phyloP scores from a whole-genome alignment of 108 stramenopile genomes.

The Stephanodiscus triporus region DNA sequence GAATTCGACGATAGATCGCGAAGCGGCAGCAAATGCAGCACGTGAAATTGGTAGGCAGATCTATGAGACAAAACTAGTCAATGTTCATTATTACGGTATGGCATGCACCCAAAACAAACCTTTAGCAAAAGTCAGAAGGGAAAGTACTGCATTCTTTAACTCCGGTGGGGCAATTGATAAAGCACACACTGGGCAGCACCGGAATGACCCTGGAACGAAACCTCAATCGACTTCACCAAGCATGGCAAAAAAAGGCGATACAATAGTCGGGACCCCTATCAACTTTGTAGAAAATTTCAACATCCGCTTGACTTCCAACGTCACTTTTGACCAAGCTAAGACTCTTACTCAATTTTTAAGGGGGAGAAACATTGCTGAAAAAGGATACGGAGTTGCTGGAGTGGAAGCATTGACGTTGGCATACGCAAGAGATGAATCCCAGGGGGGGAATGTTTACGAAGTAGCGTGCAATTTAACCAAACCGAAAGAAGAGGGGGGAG shows the following conservation, averaged over 20 bases:
- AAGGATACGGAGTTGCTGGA: conserved; percentile 59
- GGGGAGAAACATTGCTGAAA: conserved; percentile 55
- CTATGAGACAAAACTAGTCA: conserved; percentile 19
- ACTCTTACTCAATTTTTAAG: conserved; percentile 65
- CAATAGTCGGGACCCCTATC: conserved; percentile 69
- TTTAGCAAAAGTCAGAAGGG: conserved; percentile 68
- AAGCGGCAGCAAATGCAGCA: conserved; percentile 57
- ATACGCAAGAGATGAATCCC: conserved; percentile 31
- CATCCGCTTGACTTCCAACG: conserved; percentile 64
- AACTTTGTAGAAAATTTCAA: conserved; percentile 88
- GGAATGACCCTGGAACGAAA: conserved; percentile 7
- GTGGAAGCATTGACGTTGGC: conserved; percentile 86
- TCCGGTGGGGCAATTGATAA: conserved; percentile 36
- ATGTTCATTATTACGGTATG: conserved; percentile 72
- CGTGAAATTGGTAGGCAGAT: conserved; percentile 54
- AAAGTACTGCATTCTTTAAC: conserved; percentile 72
- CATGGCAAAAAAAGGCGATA: conserved; percentile 17
- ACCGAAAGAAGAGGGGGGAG: conserved; percentile 50
- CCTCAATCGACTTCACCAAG: conserved; percentile 9
- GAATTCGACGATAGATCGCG: conserved; percentile 2
- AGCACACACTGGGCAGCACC: background rate
- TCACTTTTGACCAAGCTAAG: conserved; percentile 45
- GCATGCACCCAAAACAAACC: conserved; percentile 68
- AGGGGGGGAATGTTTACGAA: conserved; percentile 58
- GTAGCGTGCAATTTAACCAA: conserved; percentile 81